Base-by-base conservation (phyloP, 805 yeast species). In the Starmerella tilneyi region DNA sequence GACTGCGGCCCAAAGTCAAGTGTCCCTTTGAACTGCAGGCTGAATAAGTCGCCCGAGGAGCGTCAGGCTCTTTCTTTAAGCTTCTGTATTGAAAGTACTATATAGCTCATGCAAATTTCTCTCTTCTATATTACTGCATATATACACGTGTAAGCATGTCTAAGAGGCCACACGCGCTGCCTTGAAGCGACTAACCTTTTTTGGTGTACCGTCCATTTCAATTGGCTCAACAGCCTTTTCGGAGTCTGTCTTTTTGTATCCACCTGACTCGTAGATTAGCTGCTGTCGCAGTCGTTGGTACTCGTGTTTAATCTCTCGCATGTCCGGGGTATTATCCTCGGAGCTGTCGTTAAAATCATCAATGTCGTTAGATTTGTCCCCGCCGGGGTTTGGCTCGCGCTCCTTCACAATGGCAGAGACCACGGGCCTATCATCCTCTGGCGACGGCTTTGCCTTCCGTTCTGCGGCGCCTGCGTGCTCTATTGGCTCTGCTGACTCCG, bases 181-280 rank as follows among this genome's bases (percentile, higher is more conserved):
- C 56, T 69, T 81, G 61, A 84, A 84, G 42, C 85, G 66, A 57
- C 94, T 82, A 1, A 74, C 64, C 48, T 69, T 77, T 7, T 73
- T 59, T 0, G 78, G 77, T 44, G 75, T 71, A 0, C 84, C 84
- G 30, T 63, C 55, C 44, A 75, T 80, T 53, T 81, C 85, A 6
- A 81, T 64, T 0, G 84, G 85, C 56, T 81, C 94, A 16, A 75
- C 54, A 46, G 77, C 88, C 48, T 62, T 55, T 32, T 74, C 83
- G 41, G 66, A 63, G 2, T 70, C 72, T 1, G 72, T 62, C 48
- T 68, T 65, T 41, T 59, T 63, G 47, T 57, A 74, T 3, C 78
- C 78, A 1, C 74, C 74, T 28, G 71, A 66, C 19, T 63, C 61
- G 27, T 74, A 61, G 51, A 83, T 66, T 17, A 66, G 52, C 47